Percentiles rank a stretch among this genome's conserved stretches.
These are phyloP conservation scores for Ophiostoma pallidulum DNA, from an alignment of 2,329 filamentous ascomycete genomes.

Conservation along the genomic window DNA sequence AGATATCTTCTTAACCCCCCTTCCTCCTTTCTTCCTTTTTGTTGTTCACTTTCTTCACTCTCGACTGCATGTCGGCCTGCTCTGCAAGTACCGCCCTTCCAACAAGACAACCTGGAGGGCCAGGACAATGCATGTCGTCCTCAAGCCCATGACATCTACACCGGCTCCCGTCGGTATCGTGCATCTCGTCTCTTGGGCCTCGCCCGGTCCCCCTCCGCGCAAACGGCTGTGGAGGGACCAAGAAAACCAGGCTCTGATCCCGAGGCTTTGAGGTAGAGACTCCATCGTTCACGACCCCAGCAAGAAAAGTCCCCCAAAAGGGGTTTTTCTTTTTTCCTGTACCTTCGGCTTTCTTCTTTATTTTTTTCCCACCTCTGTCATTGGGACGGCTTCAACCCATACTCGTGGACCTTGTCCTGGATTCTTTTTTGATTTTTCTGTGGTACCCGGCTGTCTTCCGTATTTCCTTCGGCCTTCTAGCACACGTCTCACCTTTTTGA, in stretches of 20 bases:
- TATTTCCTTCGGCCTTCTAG: no score
- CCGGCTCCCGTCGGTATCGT: conserved; percentile 1
- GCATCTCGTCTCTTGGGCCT: neutral
- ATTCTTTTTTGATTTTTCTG: no score
- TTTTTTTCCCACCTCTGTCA: neutral
- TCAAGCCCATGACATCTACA: conserved; percentile 29
- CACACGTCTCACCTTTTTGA: no score
- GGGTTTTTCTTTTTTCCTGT: no score
- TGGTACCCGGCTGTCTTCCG: no score
- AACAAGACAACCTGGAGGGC: conserved; percentile 31
- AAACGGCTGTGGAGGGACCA: neutral
- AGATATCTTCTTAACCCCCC: neutral
- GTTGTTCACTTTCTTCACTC: neutral
- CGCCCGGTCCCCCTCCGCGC: neutral
- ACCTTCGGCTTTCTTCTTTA: no score
- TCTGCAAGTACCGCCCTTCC: conserved; percentile 19
- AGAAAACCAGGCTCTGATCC: no score
- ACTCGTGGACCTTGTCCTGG: no score
- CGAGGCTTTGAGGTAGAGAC: no score
- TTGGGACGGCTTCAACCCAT: no score
- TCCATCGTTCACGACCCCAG: no score
- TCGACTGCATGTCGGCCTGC: neutral
- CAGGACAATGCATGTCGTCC: conserved; percentile 40
- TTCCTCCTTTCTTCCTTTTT: neutral
- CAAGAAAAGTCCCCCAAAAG: no score